Conservation (phyloP, 1,284 basidiomycete genomes). For the Peniophora sp. region DNA sequence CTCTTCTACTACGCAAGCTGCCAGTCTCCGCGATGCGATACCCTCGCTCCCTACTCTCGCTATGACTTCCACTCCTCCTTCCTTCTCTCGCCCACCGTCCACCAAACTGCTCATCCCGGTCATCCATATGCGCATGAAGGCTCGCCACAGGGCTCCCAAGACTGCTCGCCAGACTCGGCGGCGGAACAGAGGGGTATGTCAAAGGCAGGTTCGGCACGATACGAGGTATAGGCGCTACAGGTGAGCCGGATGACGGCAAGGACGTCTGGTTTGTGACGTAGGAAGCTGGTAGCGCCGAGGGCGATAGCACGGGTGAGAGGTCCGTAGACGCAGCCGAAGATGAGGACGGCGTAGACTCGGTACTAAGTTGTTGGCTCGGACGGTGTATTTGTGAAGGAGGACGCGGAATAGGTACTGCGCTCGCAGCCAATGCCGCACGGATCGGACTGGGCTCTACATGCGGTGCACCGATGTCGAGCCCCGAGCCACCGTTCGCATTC, state of each 20-base stretch:
- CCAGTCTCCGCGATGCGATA: slow-evolving; percentile 61
- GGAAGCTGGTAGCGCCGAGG: slow-evolving; percentile 44
- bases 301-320: slow-evolving; percentile 45
- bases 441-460: slow-evolving; percentile 11
- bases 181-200: slow-evolving; percentile 61
- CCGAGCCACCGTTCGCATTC: too few relatives aligned
- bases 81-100: slow-evolving; percentile 21
- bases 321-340: slow-evolving; percentile 49
- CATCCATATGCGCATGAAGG: too few relatives aligned
- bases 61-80: slow-evolving; percentile 32
- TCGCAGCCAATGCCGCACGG: slow-evolving; percentile 23
- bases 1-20: slow-evolving; percentile 40
- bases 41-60: slow-evolving; percentile 53
- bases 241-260: slow-evolving; percentile 51
- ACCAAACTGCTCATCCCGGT: too few relatives aligned
- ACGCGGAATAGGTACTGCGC: slow-evolving; percentile 61
- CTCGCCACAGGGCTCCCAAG: too few relatives aligned
- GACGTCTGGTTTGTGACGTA: slow-evolving; percentile 56
- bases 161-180: slow-evolving; percentile 61
- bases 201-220: slow-evolving; percentile 34
- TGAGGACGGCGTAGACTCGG: slow-evolving; percentile 51
- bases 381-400: slow-evolving; percentile 55
- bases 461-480: too few relatives aligned
- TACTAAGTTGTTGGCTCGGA: too few relatives aligned
- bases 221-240: slow-evolving; percentile 26